Evolutionary conservation across 208 protist genomes (phyloP), one percentile per base, ranked within the genome.

Genomic region (Crithidia bombi): DNA sequence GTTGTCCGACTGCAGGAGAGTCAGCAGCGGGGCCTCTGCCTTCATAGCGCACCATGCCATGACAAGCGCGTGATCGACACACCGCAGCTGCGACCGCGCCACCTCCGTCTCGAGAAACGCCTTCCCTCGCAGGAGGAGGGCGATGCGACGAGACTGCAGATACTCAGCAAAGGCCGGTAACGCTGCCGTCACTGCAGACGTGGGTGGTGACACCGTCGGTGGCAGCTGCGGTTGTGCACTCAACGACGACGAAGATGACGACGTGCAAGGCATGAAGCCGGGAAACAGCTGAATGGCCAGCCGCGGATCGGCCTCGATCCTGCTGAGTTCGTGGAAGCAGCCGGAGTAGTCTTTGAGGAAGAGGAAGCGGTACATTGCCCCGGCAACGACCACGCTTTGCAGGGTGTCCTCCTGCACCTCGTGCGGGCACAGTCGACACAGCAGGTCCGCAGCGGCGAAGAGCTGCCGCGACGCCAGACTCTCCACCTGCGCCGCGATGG

Each of bases 391-490:
- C 11, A 88, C 64, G 25, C 62, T 65, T 30, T 61, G 65, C 35
- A 77, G 30, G 5, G 78, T 75, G 3, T 59, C 30, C 55, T 71
- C 36, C 33, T 69, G 47, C 41, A 90, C 80, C 51, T 87, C 77
- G 41, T 80, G 77, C 5, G 79, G 69, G 49, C 79, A 92, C 1
- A 94, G 74, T 58, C 85, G 82, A 61, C 75, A 87, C 12, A 94
- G 78, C 5, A 87, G 56, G 33, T 86, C 67, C 15, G 70, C 79
- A 7, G 68, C 74, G 21, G 83, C 81, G 28, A 86, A 85, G 14
- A 47, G 41, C 55, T 74, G 64, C 5, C 43, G 23, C 4, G 70
- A 46, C 1, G 78, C 69, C 12, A 94, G 62, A 0, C 28, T 23
- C n/a, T 76, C 44, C 10, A 65, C 78, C 59, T 88, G 79, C 10